Base-by-base conservation (phyloP, 345 rosid genomes). In the Jatropha curcas region DNA sequence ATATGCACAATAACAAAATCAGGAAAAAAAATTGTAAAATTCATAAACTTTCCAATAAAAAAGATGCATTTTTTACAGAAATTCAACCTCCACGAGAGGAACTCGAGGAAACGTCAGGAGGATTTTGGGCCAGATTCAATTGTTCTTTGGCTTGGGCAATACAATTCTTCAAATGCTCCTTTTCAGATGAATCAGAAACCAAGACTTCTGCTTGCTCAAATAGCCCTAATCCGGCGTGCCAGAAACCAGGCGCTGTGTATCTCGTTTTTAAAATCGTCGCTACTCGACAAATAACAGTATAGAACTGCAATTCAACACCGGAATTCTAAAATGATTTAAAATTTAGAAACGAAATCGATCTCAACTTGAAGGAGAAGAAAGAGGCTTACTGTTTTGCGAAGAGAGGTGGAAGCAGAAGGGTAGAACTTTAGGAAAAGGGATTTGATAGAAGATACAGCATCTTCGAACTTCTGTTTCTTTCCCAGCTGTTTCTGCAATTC, bases 231-330 rank as follows among this genome's bases (percentile, higher is more conserved):
- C 97, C 97, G 0, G 94, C 91, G 34, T 79, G 85, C 97, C 98
- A 90, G 82, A 94, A 94, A 3, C 97, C 97, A 12, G 97, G 90
- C 30, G 89, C 88, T 13, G 97, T 94, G 68, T 92, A 82, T 73
- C 97, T 88, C 0, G 97, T 87, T 84, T 87, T 92, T 4, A 94
- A 82, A 70, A 92, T 80, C 7, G 97, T 92, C 8, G 91, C 93
- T 5, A 87, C 97, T 70, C 98, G 92, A 75, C 95, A 94, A 11
- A 92, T 88, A 66, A 79, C 94, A 34, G 81, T 59, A 74, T 83
- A 92, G 52, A 94, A 89, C 98, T 94, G 76, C 65, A 7, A 12
- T 46, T 56, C 27, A 13, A 14, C 28, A 25, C n/a, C 41, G 20
- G 16, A 39, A 61, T 4, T 31, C 13, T 16, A 45, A 10, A 27